Percentiles rank a stretch among this genome's conserved stretches.
These are phyloP conservation scores for Talaromyces sp. DNA, from an alignment of 2,329 filamentous ascomycete genomes.

Conservation along the genomic window DNA sequence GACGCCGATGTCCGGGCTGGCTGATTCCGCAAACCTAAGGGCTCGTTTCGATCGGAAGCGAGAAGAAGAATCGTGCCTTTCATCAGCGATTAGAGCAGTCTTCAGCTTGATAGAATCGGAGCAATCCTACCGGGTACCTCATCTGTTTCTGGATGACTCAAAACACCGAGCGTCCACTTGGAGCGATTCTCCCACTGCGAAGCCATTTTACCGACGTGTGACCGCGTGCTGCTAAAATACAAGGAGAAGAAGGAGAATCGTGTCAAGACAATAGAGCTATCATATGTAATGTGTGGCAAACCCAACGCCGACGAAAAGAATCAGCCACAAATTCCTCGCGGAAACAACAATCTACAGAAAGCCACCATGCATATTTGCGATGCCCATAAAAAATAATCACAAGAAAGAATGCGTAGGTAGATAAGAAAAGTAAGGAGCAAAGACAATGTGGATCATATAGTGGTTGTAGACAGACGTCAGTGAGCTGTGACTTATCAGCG, in stretches of 20 bases:
- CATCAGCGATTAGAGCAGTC: neutral
- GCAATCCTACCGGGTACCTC: constrained; percentile 72
- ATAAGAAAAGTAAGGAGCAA: neutral
- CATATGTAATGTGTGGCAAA: neutral
- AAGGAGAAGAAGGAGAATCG: neutral
- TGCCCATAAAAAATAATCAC: neutral
- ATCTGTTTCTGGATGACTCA: constrained; percentile 76
- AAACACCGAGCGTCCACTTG: constrained; percentile 68
- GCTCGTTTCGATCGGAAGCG: constrained; percentile 60
- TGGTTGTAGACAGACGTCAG: neutral
- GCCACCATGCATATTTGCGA: constrained; percentile 3
- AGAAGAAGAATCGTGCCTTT: constrained; percentile 60
- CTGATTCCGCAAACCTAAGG: constrained; percentile 60
- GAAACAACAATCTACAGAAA: neutral
- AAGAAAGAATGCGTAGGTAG: neutral
- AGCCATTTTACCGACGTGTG: constrained; percentile 8
- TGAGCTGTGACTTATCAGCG: constrained; percentile 5
- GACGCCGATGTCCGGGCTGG: constrained; percentile 58
- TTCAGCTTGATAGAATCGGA: too few species aligned
- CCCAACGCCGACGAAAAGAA: neutral
- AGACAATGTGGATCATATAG: neutral
- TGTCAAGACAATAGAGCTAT: neutral
- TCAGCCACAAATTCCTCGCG: constrained; percentile 2
- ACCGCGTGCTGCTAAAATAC: neutral
- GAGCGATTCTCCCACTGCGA: constrained; percentile 28